Evolutionary conservation across 2,329 filamentous ascomycete genomes (phyloP).

Genomic region (Aspergillus arachidicola): DNA sequence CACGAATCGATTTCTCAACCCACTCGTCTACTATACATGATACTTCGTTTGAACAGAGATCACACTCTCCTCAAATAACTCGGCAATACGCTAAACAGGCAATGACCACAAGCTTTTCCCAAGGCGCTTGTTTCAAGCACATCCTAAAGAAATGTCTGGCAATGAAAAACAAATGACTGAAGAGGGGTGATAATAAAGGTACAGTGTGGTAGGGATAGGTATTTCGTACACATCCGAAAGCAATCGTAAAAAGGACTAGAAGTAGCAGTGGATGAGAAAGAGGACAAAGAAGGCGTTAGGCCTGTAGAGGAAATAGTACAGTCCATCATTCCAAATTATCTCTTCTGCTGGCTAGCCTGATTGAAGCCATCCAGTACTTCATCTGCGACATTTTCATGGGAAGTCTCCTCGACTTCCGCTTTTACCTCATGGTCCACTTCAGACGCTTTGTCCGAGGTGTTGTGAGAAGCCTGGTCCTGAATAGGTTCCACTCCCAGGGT

Average conservation of each 20-base stretch:
- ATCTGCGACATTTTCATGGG: constrained; percentile 47
- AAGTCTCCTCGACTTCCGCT: constrained; percentile 15
- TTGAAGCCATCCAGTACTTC: constrained; percentile 55
- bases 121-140: neutral
- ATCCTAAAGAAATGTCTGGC: neutral
- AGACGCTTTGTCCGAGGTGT: constrained; percentile 30
- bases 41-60: constrained; percentile 9
- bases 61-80: neutral
- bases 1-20: constrained; percentile 2
- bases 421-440: constrained; percentile 20
- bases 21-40: constrained; percentile 22
- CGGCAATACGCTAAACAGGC: neutral
- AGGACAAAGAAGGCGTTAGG: neutral
- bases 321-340: constrained; percentile 17
- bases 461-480: constrained; percentile 12
- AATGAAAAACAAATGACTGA: neutral
- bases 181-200: neutral
- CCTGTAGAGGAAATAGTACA: neutral
- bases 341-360: constrained; percentile 37
- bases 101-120: constrained; percentile 1
- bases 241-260: constrained; percentile 11
- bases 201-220: constrained; percentile 7
- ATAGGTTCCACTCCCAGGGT: constrained; percentile 29
- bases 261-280: constrained; percentile 4
- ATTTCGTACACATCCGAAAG: constrained; percentile 5